Percentiles rank a stretch among this genome's conserved stretches.
Conservation (phyloP, 1,139 yeast genomes). For the Nematodospora anomalae region DNA sequence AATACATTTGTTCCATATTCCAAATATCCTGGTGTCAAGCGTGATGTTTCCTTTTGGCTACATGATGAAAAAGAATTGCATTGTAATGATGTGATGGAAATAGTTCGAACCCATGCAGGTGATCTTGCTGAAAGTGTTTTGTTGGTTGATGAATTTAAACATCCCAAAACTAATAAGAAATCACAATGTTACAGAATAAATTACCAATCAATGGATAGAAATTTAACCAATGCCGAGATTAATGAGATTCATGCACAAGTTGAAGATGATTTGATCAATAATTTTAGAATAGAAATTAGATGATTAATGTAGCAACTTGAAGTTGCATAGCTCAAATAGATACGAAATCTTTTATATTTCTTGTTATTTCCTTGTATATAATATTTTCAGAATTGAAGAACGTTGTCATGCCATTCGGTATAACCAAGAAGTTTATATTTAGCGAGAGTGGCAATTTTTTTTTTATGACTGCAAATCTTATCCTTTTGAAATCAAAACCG, state of each 20-base stretch:
- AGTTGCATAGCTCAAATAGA: no score
- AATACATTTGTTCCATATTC: constrained; percentile 84
- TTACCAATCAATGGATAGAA: constrained; percentile 95
- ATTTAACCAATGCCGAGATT: constrained; percentile 78
- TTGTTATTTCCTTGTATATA: constrained; percentile 5
- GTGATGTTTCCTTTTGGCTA: constrained; percentile 94
- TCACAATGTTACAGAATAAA: constrained; percentile 88
- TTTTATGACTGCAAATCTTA: no score
- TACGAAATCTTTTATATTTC: no score
- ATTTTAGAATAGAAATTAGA: constrained; percentile 63
- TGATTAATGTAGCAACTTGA: constrained; percentile 22
- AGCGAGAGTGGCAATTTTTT: no score
- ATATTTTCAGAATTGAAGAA: background rate
- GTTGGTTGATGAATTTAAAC: constrained; percentile 76
- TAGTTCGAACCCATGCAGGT: constrained; percentile 80
- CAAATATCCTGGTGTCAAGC: constrained; percentile 79
- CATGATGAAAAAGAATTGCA: constrained; percentile 55
- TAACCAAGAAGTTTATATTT: no score
- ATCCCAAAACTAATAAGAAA: constrained; percentile 74
- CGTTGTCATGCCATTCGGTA: no score
- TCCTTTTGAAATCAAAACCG: no score
- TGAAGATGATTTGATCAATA: constrained; percentile 50
- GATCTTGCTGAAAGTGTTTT: constrained; percentile 86
- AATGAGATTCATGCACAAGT: constrained; percentile 68
- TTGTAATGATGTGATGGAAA: constrained; percentile 91